phyloP scores from a whole-genome alignment of 2,329 filamentous ascomycete species.

The Septoria petroselini region DNA sequence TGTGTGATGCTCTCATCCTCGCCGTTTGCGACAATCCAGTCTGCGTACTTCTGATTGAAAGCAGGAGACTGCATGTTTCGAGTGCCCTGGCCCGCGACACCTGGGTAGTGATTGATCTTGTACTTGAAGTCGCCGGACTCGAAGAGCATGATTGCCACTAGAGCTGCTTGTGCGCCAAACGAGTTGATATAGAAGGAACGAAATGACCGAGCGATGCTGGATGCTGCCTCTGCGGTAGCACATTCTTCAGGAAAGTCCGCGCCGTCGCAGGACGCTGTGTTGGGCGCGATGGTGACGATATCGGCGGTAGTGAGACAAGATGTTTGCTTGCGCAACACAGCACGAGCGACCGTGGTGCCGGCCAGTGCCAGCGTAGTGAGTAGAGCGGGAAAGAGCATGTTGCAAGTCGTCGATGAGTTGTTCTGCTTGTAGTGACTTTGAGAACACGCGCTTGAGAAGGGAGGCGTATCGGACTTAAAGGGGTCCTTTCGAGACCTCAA shows the following conservation, averaged over 20 bases:
- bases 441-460: too few relatives aligned
- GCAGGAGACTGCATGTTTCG: constrained; percentile 61
- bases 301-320: constrained; percentile 39
- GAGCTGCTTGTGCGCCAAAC: constrained; percentile 62
- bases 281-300: constrained; percentile 57
- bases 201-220: constrained; percentile 57
- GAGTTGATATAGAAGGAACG: constrained; percentile 54
- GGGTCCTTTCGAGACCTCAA: too few relatives aligned
- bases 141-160: constrained; percentile 67
- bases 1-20: constrained; percentile 25
- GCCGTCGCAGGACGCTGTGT: constrained; percentile 53
- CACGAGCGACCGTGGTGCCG: not conserved
- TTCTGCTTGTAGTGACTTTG: not conserved
- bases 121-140: constrained; percentile 67
- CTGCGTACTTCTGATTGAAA: constrained; percentile 57
- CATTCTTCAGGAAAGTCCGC: constrained; percentile 57
- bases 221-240: constrained; percentile 61
- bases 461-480: too few relatives aligned
- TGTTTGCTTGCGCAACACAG: constrained; percentile 6
- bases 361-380: constrained; percentile 8
- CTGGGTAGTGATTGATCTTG: constrained; percentile 64
- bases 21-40: constrained; percentile 42
- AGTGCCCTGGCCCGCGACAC: constrained; percentile 68
- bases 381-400: constrained; percentile 9
- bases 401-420: not conserved